A percentile compares a stretch with the other conserved stretches of the same genome.
Conservation (phyloP, 2,329 filamentous ascomycete species). For the Xylaria digitata region DNA sequence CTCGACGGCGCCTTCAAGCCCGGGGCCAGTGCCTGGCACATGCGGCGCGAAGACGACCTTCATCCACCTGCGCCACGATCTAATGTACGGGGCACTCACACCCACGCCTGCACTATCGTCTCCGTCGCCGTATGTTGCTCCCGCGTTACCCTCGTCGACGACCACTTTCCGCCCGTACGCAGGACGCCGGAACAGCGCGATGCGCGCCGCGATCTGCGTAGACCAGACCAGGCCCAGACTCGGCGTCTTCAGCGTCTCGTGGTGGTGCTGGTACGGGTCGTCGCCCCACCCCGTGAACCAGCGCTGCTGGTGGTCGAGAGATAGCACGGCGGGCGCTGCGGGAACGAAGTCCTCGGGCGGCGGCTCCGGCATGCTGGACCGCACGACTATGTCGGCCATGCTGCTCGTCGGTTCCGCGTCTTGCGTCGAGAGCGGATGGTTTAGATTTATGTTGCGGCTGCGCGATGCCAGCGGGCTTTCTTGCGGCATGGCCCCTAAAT, state of each 20-base stretch:
- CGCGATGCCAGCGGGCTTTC: conserved; percentile 64
- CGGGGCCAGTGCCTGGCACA: conserved; percentile 64
- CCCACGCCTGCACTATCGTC: conserved; percentile 55
- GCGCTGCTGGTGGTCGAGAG: conserved; percentile 87
- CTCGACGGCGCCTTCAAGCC: conserved; percentile 66
- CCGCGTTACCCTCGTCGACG: conserved; percentile 45
- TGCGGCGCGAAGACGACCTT: conserved; percentile 92
- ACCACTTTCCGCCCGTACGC: conserved; percentile 45
- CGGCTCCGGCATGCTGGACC: conserved; percentile 52
- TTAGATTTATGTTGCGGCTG: conserved; percentile 47
- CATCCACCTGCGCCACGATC: conserved; percentile 78
- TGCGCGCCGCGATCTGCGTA: conserved; percentile 84
- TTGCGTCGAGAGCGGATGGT: conserved; percentile 35
- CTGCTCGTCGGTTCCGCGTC: conserved; percentile 56
- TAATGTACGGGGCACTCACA: conserved; percentile 56
- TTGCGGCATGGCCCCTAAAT: conserved; percentile 47
- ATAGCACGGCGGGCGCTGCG: conserved; percentile 65
- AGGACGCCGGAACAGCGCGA: conserved; percentile 82
- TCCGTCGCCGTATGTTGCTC: conserved; percentile 44
- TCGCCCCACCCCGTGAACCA: conserved; percentile 98
- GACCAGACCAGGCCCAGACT: conserved; percentile 91
- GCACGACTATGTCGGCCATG: conserved; percentile 50
- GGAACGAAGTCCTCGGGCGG: conserved; percentile 48
- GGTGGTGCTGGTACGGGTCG: conserved; percentile 57
- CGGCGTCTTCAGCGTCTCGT: conserved; percentile 76